phyloP scores from a whole-genome alignment of 2,329 filamentous ascomycete genomes.

The Cylindrodendrum hubeiense region DNA sequence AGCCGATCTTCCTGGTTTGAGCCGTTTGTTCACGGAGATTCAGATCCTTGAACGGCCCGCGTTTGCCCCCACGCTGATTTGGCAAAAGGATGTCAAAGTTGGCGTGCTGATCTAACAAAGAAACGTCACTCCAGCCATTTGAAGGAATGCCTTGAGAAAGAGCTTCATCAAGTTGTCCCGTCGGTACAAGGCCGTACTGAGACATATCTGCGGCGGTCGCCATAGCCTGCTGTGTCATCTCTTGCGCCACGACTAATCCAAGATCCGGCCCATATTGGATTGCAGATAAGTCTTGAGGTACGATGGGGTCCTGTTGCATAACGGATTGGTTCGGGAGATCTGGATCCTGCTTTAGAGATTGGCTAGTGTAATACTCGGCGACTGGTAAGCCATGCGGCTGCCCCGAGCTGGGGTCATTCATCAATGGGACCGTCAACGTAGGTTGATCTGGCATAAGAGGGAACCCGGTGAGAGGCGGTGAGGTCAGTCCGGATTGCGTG shows the following conservation, averaged over 20 bases:
- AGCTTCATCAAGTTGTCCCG: slow-evolving; percentile 27
- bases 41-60: slow-evolving; percentile 68
- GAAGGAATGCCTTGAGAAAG: slow-evolving; percentile 20
- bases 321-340: slow-evolving; percentile 32
- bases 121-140: slow-evolving; percentile 34
- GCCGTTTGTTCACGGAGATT: slow-evolving; percentile 66
- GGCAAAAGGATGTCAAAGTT: slow-evolving; percentile 46
- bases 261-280: slow-evolving; percentile 36
- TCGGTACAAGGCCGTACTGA: slow-evolving; percentile 34
- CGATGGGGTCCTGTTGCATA: slow-evolving; percentile 32
- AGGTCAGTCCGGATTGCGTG: slow-evolving; percentile 33
- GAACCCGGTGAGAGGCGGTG: slow-evolving; percentile 38
- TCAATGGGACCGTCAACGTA: slow-evolving; percentile 30
- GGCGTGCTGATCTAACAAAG: slow-evolving; percentile 40
- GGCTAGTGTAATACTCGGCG: slow-evolving; percentile 36
- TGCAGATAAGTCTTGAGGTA: slow-evolving; percentile 32
- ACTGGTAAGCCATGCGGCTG: slow-evolving; percentile 34
- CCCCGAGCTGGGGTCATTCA: slow-evolving; percentile 24
- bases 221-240: slow-evolving; percentile 33
- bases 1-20: slow-evolving; percentile 68
- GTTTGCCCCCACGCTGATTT: slow-evolving; percentile 50
- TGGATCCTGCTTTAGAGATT: slow-evolving; percentile 37
- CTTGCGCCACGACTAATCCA: slow-evolving; percentile 27
- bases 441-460: slow-evolving; percentile 36
- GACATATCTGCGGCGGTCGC: slow-evolving; percentile 25